These are phyloP conservation scores for Cyclotella choctawhatcheeana DNA, from an alignment of 108 stramenopile species.

Conservation along the genomic window DNA sequence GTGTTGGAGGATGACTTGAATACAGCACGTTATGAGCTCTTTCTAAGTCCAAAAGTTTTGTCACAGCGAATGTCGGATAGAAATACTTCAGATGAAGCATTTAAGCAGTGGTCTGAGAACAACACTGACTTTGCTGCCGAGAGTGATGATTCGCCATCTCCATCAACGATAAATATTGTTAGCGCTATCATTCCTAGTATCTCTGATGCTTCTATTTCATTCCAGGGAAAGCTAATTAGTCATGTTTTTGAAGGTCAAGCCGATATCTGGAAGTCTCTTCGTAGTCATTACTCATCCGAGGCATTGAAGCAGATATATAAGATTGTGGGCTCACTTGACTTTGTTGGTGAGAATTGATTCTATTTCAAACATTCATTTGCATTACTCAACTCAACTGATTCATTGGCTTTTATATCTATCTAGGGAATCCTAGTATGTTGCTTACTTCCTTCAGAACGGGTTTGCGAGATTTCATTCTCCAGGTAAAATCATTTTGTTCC, in stretches of 20 bases:
- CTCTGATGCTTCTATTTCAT: slow-evolving; percentile 84
- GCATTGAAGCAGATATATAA: slow-evolving; percentile 92
- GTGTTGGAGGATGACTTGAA: slow-evolving; percentile 11
- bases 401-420: too few relatives aligned
- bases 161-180: slow-evolving; percentile 42
- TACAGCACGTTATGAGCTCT: slow-evolving; percentile 12
- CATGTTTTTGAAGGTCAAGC: slow-evolving; percentile 50
- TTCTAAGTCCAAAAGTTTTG: slow-evolving; percentile 7
- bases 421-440: slow-evolving; percentile 91
- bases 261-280: slow-evolving; percentile 39
- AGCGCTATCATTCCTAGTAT: slow-evolving; percentile 74
- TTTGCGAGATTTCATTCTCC: slow-evolving; percentile 92
- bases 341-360: too few relatives aligned
- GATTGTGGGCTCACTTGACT: slow-evolving; percentile 93
- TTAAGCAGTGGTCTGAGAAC: slow-evolving; percentile 49
- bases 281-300: slow-evolving; percentile 45
- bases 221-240: slow-evolving; percentile 83
- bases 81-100: slow-evolving; percentile 32
- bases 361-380: too few relatives aligned
- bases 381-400: too few relatives aligned
- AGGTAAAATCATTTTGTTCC: too few relatives aligned
- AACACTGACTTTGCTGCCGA: background rate
- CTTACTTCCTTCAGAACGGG: slow-evolving; percentile 88
- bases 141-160: slow-evolving; percentile 19
- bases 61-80: slow-evolving; percentile 7